Percentiles rank a stretch among this genome's conserved stretches.
These are phyloP conservation scores for Fusarium devonianum DNA, from an alignment of 2,329 filamentous ascomycete genomes.

Conservation along the genomic window DNA sequence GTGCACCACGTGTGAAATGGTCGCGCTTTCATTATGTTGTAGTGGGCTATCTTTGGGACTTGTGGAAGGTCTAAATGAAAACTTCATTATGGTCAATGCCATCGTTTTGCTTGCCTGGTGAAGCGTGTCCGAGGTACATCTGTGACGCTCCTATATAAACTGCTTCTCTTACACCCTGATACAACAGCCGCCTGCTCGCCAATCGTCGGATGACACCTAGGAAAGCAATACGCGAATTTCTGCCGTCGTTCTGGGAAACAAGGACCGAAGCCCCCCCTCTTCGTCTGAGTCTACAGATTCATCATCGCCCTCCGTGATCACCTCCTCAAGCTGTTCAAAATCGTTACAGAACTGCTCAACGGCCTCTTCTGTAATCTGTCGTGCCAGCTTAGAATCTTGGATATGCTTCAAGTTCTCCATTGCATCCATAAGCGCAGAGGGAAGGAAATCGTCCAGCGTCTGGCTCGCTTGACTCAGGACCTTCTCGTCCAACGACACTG, in stretches of 20 bases:
- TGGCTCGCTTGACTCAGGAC: conserved; percentile 73
- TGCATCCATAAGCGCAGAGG: conserved; percentile 91
- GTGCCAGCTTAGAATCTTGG: conserved; percentile 73
- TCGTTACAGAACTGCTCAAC: conserved; percentile 84
- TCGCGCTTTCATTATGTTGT: too few relatives aligned
- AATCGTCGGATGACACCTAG: conserved; percentile 44
- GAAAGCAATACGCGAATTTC: conserved; percentile 68
- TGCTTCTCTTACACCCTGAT: too few relatives aligned
- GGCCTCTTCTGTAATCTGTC: conserved; percentile 81
- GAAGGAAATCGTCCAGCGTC: conserved; percentile 86
- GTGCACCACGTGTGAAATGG: too few relatives aligned
- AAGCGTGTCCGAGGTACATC: too few relatives aligned
- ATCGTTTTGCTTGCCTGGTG: too few relatives aligned
- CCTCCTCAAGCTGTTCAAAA: conserved; percentile 70
- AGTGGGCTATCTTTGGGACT: too few relatives aligned
- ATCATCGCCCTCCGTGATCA: conserved; percentile 56
- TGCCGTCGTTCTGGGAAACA: conserved; percentile 66
- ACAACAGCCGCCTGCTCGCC: too few relatives aligned
- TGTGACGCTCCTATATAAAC: too few relatives aligned
- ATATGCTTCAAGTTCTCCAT: conserved; percentile 80
- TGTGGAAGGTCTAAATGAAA: too few relatives aligned
- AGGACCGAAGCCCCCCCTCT: conserved; percentile 40
- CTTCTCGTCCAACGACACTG: conserved; percentile 56
- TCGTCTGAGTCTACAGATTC: conserved; percentile 38
- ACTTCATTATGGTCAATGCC: too few relatives aligned